phyloP scores from a whole-genome alignment of 768 basidiomycete genomes.

The Lentinula boryana region DNA sequence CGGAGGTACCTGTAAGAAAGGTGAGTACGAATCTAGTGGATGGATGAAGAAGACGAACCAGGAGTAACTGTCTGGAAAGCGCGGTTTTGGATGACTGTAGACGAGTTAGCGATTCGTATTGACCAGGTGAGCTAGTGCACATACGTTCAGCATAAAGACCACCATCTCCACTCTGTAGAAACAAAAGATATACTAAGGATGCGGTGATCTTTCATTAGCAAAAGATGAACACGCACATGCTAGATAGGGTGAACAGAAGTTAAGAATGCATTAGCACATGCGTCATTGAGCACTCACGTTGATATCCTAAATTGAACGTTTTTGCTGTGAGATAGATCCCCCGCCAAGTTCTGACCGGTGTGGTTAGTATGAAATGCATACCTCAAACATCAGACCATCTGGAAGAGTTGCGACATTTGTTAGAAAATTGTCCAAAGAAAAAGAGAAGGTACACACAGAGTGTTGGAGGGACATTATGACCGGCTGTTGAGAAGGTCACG shows the following conservation, averaged over 20 bases:
- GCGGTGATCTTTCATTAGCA: not conserved
- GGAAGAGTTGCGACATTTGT: not conserved
- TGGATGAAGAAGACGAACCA: conserved; percentile 20
- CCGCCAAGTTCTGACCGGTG: too few relatives aligned
- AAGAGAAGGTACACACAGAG: not conserved
- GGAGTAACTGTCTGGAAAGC: conserved; percentile 63
- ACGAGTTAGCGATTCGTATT: too few relatives aligned
- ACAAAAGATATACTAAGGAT: not conserved
- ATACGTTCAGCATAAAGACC: conserved; percentile 59
- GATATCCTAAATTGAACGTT: conserved; percentile 43
- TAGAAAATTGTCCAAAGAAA: too few relatives aligned
- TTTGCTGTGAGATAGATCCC: not conserved
- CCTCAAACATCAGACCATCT: conserved; percentile 62
- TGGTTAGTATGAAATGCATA: conserved; percentile 11
- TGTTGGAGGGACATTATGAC: not conserved
- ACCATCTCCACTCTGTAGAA: conserved; percentile 54
- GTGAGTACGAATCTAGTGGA: not conserved
- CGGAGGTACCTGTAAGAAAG: conserved; percentile 31
- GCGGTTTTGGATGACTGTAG: conserved; percentile 56
- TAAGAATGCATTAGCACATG: not conserved
- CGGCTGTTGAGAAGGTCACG: not conserved
- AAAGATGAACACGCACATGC: conserved; percentile 25
- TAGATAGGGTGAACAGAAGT: conserved; percentile 11
- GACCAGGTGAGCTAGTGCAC: not conserved
- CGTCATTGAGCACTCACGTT: conserved; percentile 35